These are phyloP conservation scores for Hyaloperonospora arabidopsidis DNA, from an alignment of 352 stramenopile genomes.

Conservation along the genomic window DNA sequence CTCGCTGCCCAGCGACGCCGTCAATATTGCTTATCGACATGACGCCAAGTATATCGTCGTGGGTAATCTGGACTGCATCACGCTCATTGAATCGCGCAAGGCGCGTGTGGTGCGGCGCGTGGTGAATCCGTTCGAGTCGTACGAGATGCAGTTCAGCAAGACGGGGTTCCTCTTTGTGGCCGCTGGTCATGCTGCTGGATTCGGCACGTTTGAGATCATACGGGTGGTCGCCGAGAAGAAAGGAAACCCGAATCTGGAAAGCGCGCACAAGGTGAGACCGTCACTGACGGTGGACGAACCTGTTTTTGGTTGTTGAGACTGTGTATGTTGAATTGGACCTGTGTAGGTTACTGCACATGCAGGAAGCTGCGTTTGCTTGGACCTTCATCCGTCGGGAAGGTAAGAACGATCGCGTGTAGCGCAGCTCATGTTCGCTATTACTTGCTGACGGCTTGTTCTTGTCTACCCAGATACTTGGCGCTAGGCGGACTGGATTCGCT, in stretches of 20 bases:
- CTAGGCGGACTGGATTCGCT: conserved; percentile 79
- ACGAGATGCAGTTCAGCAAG: conserved; percentile 80
- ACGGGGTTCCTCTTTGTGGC: conserved; percentile 73
- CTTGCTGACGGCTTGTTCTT: background rate
- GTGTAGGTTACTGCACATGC: conserved; percentile 57
- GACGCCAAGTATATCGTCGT: conserved; percentile 79
- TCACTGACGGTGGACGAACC: background rate
- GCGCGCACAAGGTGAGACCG: conserved; percentile 62
- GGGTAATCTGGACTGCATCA: conserved; percentile 66
- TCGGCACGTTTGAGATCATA: conserved; percentile 83
- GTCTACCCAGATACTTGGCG: conserved; percentile 45
- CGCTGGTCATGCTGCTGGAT: conserved; percentile 60
- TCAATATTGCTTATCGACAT: conserved; percentile 75
- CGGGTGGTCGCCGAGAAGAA: conserved; percentile 70
- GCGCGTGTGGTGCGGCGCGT: conserved; percentile 66
- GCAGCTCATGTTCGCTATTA: background rate
- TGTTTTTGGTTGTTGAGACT: background rate
- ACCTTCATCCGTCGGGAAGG: conserved; percentile 71
- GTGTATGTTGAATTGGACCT: conserved; percentile 3
- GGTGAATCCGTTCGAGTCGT: conserved; percentile 77
- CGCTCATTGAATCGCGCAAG: conserved; percentile 78
- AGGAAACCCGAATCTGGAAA: conserved; percentile 71
- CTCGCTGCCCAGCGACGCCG: conserved; percentile 58
- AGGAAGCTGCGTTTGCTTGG: conserved; percentile 75
- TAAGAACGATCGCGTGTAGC: conserved; percentile 15